Evolutionary conservation across 148 eudicot genomes (phyloP).

Genomic region (Fagopyrum homotropicum): DNA sequence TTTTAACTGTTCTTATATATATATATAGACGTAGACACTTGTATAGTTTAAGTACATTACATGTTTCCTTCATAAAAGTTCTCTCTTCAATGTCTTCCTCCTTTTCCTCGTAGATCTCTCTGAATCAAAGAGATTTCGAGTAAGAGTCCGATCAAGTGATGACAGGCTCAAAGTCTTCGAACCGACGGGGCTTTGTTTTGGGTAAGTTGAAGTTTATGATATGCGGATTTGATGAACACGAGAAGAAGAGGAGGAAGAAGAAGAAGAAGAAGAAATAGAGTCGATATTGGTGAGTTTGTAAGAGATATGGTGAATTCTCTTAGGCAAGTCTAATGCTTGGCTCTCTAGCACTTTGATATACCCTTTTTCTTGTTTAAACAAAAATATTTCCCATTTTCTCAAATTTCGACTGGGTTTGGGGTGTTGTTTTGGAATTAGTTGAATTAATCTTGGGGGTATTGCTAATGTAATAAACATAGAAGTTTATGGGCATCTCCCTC

Average conservation of each 20-base stretch:
- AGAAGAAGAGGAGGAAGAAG: neutral
- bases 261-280: neutral
- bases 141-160: neutral
- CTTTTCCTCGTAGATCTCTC: neutral
- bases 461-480: conserved; percentile 2
- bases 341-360: neutral
- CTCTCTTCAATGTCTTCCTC: neutral
- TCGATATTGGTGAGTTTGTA: neutral
- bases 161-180: neutral
- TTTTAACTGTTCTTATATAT: neutral
- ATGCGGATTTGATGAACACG: neutral
- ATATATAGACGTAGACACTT: neutral
- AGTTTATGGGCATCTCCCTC: neutral
- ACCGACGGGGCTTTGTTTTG: neutral
- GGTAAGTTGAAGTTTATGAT: neutral
- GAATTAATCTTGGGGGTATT: neutral
- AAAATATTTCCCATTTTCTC: neutral
- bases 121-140: neutral
- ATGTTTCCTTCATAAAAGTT: neutral
- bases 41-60: neutral
- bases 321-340: conserved; percentile 14
- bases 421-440: conserved; percentile 3
- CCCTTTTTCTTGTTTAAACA: too few species aligned
- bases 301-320: conserved; percentile 2
- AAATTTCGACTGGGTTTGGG: neutral